Evolutionary conservation across 73 alveolate genomes (phyloP).

Genomic region (Tetrahymena malaccensis): DNA sequence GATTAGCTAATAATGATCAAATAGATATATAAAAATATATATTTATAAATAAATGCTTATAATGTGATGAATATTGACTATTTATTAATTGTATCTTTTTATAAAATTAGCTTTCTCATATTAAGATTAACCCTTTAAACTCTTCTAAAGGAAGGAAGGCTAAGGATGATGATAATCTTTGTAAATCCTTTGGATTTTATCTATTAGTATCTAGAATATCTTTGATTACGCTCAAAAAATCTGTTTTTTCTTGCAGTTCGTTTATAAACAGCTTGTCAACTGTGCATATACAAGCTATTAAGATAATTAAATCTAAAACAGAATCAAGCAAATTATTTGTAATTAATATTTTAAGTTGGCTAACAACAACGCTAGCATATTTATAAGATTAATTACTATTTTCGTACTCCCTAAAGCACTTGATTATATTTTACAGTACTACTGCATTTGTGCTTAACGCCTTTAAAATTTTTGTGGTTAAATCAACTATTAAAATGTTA

Average conservation of each 20-base stretch:
- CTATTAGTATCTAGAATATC: background rate
- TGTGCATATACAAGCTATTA: background rate
- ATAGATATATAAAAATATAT: too few species aligned
- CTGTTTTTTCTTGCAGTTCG: background rate
- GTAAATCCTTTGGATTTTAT: background rate
- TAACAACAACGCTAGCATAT: background rate
- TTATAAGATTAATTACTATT: background rate
- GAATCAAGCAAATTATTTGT: background rate
- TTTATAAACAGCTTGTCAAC: background rate
- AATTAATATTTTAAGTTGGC: background rate
- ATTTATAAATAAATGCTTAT: too few species aligned
- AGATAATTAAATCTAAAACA: background rate
- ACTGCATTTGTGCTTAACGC: background rate
- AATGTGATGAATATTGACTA: too few species aligned
- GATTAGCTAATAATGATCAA: too few species aligned
- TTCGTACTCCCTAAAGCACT: background rate
- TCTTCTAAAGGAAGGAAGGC: background rate
- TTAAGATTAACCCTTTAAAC: background rate
- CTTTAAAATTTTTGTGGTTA: background rate
- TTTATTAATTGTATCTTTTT: too few species aligned
- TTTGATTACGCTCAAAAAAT: background rate
- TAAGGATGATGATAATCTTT: background rate
- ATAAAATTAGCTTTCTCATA: background rate
- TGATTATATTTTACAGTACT: background rate
- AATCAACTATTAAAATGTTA: background rate